A percentile compares a stretch with the other conserved stretches of the same genome.
These are phyloP conservation scores for Aspergillus hiratsukae DNA, from an alignment of 2,329 filamentous ascomycete species.

Conservation along the genomic window DNA sequence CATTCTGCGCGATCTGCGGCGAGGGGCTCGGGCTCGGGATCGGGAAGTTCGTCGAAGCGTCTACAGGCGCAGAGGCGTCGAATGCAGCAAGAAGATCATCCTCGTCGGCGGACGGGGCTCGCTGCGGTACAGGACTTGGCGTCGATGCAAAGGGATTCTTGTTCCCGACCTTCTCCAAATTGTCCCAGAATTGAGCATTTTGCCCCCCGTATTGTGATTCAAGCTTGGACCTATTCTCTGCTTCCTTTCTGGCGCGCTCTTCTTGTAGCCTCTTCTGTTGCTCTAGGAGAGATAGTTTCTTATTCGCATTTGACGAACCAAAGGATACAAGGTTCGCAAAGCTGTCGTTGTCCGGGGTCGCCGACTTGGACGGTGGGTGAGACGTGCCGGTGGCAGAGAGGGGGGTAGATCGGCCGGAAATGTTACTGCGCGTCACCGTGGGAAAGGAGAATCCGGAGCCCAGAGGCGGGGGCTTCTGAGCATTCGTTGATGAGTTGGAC, in stretches of 20 bases:
- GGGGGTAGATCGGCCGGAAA: conserved; percentile 43
- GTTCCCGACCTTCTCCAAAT: conserved; percentile 54
- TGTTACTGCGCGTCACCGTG: conserved; percentile 32
- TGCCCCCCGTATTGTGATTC: conserved; percentile 70
- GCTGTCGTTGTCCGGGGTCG: conserved; percentile 43
- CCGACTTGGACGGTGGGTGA: conserved; percentile 37
- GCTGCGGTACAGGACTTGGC: conserved; percentile 40
- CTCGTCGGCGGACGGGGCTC: conserved; percentile 48
- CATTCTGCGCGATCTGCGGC: conserved; percentile 18
- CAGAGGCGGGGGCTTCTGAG: conserved; percentile 36
- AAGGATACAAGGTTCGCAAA: conserved; percentile 66
- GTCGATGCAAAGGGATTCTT: conserved; percentile 40
- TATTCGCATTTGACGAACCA: conserved; percentile 42
- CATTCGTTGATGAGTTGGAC: conserved; percentile 27
- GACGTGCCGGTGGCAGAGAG: conserved; percentile 29
- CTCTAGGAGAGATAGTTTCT: conserved; percentile 65
- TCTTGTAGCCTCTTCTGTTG: conserved; percentile 68
- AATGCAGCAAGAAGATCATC: conserved; percentile 61
- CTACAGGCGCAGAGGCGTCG: conserved; percentile 55
- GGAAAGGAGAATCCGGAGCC: conserved; percentile 32
- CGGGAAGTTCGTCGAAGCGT: conserved; percentile 57
- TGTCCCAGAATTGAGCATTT: conserved; percentile 70
- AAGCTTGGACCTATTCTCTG: conserved; percentile 64
- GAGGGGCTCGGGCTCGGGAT: conserved; percentile 36
- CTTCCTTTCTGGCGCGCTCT: conserved; percentile 69